Evolutionary conservation across 1,284 basidiomycete species (phyloP), one percentile per base, ranked within the genome.

Genomic region (Apiotrichum laibachii): DNA sequence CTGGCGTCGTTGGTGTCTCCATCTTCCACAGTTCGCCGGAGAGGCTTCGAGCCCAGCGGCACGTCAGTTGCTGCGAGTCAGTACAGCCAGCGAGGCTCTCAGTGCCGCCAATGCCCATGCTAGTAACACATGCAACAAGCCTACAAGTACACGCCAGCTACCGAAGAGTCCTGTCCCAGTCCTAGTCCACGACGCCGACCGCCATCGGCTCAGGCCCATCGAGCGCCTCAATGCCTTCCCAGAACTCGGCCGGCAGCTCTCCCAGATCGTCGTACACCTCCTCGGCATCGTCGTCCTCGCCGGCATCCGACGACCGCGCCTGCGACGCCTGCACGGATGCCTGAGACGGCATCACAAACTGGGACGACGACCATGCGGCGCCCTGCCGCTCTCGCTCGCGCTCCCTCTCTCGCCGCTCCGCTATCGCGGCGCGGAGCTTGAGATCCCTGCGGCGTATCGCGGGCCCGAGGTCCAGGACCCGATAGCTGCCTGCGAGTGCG

Each of bases 191-290:
- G 26, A 58, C 56, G 10, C 60, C 60, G 8, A 55, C 50, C 1
- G 60, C 60, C 15, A 62, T 11, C 3, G 60, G 53, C 26, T 57
- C 57, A 1, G n/a, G 26, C 1, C 4, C 26, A 7, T 33, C 46
- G 13, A 19, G 34, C 33, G 21, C 21, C 15, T 61, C 56, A 6
- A 55, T 55, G 19, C 61, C 68, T 26, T 68, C 62, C 72, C 72
- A 74, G 45, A 71, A 69, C 56, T 68, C 69, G 7, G 64, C 61
- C n/a, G 72, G 70, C 8, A 74, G 55, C 22, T 72, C 72, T 8
- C 57, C 57, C 15, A 62, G 46, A 37, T 62, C 60, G 40, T 62
- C 59, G 15, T 35, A 57, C 31, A 57, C 52, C 18, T 61, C 59
- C 15, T 53, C 53, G 12, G 44, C 55, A 26, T 57, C 51, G n/a